Base-by-base conservation (phyloP, 257 asterid genomes). In the Gardenia jasminoides region DNA sequence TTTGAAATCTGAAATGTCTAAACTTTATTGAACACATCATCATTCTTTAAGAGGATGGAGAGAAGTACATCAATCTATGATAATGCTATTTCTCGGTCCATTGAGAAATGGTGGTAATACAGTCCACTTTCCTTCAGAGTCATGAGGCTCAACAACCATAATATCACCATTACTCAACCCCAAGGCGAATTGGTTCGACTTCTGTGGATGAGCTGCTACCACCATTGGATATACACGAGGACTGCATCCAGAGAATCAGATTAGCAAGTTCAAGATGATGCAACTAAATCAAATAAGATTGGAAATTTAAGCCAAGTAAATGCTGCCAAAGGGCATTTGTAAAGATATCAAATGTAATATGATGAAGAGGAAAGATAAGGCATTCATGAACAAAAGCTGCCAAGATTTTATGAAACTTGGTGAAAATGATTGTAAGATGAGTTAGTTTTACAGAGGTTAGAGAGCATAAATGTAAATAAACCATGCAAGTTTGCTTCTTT, bases 101-200 rank as follows among this genome's bases (percentile, higher is more conserved):
- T 59, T 17, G 10, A 62, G 46, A 61, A 43, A 59, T 43, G 43
- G 12, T 62, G 79, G 46, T 44, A 13, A 62, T 41, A 16, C 16
- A 15, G 76, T 44, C 97, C 96, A 93, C 72, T 72, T 67, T 48
- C 85, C 88, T 71, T 85, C 71, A 41, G 88, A 79, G 19, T 84
- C 85, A 24, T 48, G 47, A 19, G 97, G 93, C 82, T 90, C 94
- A 30, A 91, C 64, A 47, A 93, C 58, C 20, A 86, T 85, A 0
- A 93, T 92, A 74, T 84, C 84, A 11, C 98, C 97, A 58, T 84
- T 84, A 0, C 86, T 88, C 50, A 93, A 77, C 39, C 98, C 98
- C 81, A 93, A 56, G 0, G 94, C 97, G n/a, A 93, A 81, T 85
- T 91, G 97, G 83, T 84, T 71, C 1, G 91, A 87, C 76, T 88